Evolutionary conservation across 2,329 filamentous ascomycete species (phyloP), one percentile per base, ranked within the genome.

Genomic region (Cordyceps farinosa): DNA sequence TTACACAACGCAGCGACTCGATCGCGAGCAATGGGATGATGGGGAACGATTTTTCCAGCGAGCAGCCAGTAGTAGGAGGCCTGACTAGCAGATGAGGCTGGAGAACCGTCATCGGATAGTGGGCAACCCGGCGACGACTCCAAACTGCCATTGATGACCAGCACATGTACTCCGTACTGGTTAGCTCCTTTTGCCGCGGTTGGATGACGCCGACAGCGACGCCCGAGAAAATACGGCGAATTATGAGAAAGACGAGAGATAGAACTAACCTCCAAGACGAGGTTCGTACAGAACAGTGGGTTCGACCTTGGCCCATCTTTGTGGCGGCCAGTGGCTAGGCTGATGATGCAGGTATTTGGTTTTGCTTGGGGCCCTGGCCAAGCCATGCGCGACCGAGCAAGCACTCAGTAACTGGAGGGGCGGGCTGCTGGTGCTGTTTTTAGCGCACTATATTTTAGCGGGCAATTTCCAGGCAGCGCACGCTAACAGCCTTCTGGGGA

Each of bases 391-490:
- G 36, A 32, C 22, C 27, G 53, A 27, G 40, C 10, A 27, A 29
- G 38, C 36, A 55, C n/a, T n/a, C 5, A 30, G 52, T 22, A 42
- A 17, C 29, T n/a, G 30, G 22, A 47, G 55, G 45, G 29, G 44
- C n/a, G 56, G 29, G 44, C 5, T 17, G 44, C 45, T 42, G 45
- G 34, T 22, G 47, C 51, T 40, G 38, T 51, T 59, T 59, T 59
- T 58, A 42, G 56, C 47, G 47, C 56, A 40, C 34, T 50, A 40
- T 30, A 58, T 58, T 52, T 53, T 42, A 36, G 50, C 30, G 32
- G 47, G 27, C 22, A 50, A 45, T 22, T 45, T 22, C 42, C 42
- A 17, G 30, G 48, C 48, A 34, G 48, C 48, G 32, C 32, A 17
- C 34, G 53, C 53, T 44, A 44, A n/a, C 51, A 56, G 38, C 53